Evolutionary conservation across 2,329 filamentous ascomycete species (phyloP).

Genomic region (Scytalidium lignicola): DNA sequence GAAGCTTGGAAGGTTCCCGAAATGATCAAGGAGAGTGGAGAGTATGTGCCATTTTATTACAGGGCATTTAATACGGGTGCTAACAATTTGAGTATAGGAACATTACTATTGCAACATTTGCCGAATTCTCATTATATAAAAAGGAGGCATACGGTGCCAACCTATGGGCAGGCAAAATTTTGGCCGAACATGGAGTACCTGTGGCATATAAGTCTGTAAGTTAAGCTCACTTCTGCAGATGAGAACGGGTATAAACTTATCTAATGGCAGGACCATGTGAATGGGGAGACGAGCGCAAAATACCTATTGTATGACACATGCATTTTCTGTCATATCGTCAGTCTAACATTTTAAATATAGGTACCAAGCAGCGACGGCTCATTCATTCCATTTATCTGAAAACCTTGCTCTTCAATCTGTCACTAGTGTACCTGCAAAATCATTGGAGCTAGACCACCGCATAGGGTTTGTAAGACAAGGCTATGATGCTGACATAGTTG

Average conservation of each 20-base stretch:
- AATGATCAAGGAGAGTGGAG: conserved; percentile 32
- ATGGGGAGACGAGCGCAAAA: conserved; percentile 32
- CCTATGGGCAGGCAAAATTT: conserved; percentile 34
- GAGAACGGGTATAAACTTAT: neutral
- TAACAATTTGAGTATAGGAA: conserved; percentile 24
- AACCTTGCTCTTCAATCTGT: conserved; percentile 38
- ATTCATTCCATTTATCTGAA: conserved; percentile 37
- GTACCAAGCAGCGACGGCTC: conserved; percentile 34
- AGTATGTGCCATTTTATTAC: conserved; percentile 23
- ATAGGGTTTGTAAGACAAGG: conserved; percentile 39
- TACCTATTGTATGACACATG: conserved; percentile 29
- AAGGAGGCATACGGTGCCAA: conserved; percentile 36
- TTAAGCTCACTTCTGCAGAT: neutral
- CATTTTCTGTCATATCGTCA: neutral
- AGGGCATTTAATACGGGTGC: neutral
- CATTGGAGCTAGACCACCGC: conserved; percentile 37
- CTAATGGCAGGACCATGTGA: conserved; percentile 28
- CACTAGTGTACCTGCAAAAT: conserved; percentile 40
- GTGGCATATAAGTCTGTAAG: conserved; percentile 38
- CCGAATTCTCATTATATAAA: conserved; percentile 37
- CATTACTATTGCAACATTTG: conserved; percentile 38
- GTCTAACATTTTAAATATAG: conserved; percentile 10
- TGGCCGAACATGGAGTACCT: conserved; percentile 34
- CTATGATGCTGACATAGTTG: conserved; percentile 45
- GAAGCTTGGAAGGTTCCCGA: conserved; percentile 36